These are phyloP conservation scores for Psidium friedrichsthalianum DNA, from an alignment of 345 rosid species.

Conservation along the genomic window DNA sequence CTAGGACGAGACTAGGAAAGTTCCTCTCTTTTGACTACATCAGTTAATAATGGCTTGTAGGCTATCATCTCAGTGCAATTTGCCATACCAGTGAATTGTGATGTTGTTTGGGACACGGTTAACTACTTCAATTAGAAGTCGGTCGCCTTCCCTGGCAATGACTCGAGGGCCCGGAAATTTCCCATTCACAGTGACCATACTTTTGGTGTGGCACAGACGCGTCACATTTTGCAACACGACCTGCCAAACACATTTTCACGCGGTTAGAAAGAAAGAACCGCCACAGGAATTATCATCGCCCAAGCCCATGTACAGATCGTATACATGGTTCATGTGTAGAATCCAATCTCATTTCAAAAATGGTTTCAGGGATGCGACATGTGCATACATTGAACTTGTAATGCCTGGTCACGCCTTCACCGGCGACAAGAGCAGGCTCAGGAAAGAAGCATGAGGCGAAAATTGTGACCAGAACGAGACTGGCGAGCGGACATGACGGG, in stretches of 20 bases:
- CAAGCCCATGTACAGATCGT: background rate
- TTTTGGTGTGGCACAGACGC: conserved; percentile 41
- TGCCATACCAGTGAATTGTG: conserved; percentile 39
- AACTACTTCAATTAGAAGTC: conserved; percentile 33
- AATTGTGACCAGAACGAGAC: conserved; percentile 7
- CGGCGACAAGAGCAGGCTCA: conserved; percentile 18
- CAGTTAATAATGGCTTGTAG: background rate
- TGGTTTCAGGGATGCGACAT: background rate
- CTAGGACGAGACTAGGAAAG: background rate
- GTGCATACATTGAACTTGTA: conserved; percentile 54
- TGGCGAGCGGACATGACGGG: background rate
- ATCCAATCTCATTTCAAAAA: background rate
- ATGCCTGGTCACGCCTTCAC: conserved; percentile 52
- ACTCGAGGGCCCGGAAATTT: conserved; percentile 44
- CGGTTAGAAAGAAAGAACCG: background rate
- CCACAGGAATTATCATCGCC: background rate
- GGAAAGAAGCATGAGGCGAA: conserved; percentile 13
- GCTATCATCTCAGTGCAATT: background rate
- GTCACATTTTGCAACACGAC: conserved; percentile 33
- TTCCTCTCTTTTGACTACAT: background rate
- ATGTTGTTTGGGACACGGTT: conserved; percentile 43
- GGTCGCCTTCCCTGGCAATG: conserved; percentile 50
- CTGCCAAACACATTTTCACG: conserved; percentile 8
- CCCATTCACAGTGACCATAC: conserved; percentile 52
- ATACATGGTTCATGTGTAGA: background rate